Base-by-base conservation (phyloP, 2,329 filamentous ascomycete genomes). In the Xylaria sp. region DNA sequence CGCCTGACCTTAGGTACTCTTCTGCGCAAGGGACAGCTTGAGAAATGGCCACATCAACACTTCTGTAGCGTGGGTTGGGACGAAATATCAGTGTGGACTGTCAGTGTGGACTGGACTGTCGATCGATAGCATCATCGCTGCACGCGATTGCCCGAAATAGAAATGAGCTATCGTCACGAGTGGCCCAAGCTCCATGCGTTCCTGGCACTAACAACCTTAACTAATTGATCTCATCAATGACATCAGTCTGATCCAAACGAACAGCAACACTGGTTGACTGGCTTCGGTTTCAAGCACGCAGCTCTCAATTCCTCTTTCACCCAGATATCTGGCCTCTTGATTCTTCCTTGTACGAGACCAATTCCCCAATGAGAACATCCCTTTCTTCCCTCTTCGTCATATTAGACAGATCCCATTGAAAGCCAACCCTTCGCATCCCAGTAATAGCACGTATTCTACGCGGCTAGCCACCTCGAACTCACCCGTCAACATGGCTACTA, bases 221-320 rank as follows among this genome's bases (percentile, higher is more conserved):
- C n/a, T 24, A 13, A 46, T n/a, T n/a, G n/a, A n/a, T n/a, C n/a
- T n/a, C 53, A 54, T 63, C 54, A 46, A 63, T 63, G 60, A 63
- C 60, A 61, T 63, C 58, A 61, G 37, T 46, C n/a, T 54, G 56
- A 62, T 44, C 49, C 26, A 50, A 44, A 19, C 17, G 19, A 21
- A 20, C 16, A 29, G 47, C 42, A 50, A 42, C 29, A 40, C 19
- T 46, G 24, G 34, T 19, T 34, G 29, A 5, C 9, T 26, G n/a
- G n/a, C n/a, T n/a, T n/a, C n/a, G 5, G 11, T 6, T 26, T 26
- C 6, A 26, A 26, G 24, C 5, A 26, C 24, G 24, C 24, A 26
- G 24, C 24, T 26, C 11, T 11, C 11, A 11, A 26, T 5, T 11
- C 11, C 11, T 26, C 24, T 26, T 6, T 26, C 11, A 5, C 11